Evolutionary conservation across 306 rosid species (phyloP), one percentile per base, ranked within the genome.

Genomic region (Astragalus membranaceus): DNA sequence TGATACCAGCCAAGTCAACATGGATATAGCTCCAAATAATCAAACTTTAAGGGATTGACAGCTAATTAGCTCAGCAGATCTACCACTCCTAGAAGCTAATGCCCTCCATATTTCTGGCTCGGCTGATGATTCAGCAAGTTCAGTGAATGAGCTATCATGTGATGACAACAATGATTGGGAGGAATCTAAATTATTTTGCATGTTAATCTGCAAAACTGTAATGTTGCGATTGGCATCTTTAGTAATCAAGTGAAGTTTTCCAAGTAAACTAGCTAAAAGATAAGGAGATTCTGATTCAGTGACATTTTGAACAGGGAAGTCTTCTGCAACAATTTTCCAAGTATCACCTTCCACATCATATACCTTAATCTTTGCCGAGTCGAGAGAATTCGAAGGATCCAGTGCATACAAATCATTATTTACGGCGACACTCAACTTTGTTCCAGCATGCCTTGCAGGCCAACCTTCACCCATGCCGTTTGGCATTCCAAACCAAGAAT

Each of bases 401-500:
- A 82, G 73, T 29, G 83, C 83, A 60, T 82, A 82, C 44, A 82
- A 41, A 54, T 82, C 73, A 64, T 61, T 66, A 12, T 75, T 50
- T 36, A 82, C 76, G 16, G 60, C 60, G 35, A 78, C 78, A 60
- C 81, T 70, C 70, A 78, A 44, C 52, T 78, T 82, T 29, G 83
- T 78, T 70, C 86, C 83, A n/a, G 86, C 80, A 64, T 82, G 86
- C 76, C 69, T 82, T n/a, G 83, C 78, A 1, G 83, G 86, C 86
- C 86, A 82, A 16, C 81, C 80, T 51, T 59, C 75, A 47, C 86
- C 86, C 86, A 82, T 82, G 16, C 86, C 83, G 13, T 4, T 14
- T 7, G 83, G 86, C 86, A 82, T 82, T 65, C 74, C 83, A 66
- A 65, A 69, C 86, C 86, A 82, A 51, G 81, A 70, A 70, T 78